Evolutionary conservation across 306 rosid genomes (phyloP).

Genomic region (Fragaria vesca): DNA sequence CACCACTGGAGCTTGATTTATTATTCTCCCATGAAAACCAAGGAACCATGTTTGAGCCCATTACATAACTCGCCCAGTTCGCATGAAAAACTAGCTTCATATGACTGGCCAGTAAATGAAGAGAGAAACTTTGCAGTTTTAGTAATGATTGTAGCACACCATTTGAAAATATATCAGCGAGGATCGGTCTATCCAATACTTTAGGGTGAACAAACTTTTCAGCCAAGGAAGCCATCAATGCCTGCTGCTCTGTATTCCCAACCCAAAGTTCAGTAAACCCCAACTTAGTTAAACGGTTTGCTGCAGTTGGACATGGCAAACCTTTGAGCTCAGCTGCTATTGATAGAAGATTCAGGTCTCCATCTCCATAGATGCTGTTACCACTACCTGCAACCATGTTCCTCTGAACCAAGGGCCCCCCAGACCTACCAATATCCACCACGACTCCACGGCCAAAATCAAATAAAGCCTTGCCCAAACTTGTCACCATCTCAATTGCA

Average conservation of each 20-base stretch:
- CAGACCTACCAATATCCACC: slow-evolving; percentile 86
- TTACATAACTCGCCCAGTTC: slow-evolving; percentile 87
- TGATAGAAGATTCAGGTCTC: slow-evolving; percentile 46
- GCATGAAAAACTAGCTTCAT: slow-evolving; percentile 73
- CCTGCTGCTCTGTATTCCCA: slow-evolving; percentile 80
- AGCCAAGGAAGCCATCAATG: slow-evolving; percentile 72
- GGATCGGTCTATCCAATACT: slow-evolving; percentile 64
- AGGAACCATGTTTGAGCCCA: slow-evolving; percentile 74
- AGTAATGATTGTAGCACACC: slow-evolving; percentile 52
- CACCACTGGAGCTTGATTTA: slow-evolving; percentile 55
- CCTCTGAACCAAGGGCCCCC: slow-evolving; percentile 54
- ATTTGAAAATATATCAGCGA: slow-evolving; percentile 56
- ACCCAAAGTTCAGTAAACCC: slow-evolving; percentile 85
- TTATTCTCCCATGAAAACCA: slow-evolving; percentile 98
- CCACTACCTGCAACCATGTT: slow-evolving; percentile 39
- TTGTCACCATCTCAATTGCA: slow-evolving; percentile 96
- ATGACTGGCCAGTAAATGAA: slow-evolving; percentile 67
- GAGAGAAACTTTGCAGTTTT: slow-evolving; percentile 67
- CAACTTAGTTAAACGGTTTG: slow-evolving; percentile 59
- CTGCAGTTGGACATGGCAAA: slow-evolving; percentile 86
- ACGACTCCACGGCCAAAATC: slow-evolving; percentile 97
- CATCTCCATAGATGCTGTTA: slow-evolving; percentile 37
- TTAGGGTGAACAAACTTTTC: slow-evolving; percentile 81
- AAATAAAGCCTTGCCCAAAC: slow-evolving; percentile 88
- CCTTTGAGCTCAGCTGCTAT: slow-evolving; percentile 84